Percentiles rank a stretch among this genome's conserved stretches.
These are phyloP conservation scores for Wickerhamiella kazuoi DNA, from an alignment of 805 yeast genomes.

Conservation along the genomic window DNA sequence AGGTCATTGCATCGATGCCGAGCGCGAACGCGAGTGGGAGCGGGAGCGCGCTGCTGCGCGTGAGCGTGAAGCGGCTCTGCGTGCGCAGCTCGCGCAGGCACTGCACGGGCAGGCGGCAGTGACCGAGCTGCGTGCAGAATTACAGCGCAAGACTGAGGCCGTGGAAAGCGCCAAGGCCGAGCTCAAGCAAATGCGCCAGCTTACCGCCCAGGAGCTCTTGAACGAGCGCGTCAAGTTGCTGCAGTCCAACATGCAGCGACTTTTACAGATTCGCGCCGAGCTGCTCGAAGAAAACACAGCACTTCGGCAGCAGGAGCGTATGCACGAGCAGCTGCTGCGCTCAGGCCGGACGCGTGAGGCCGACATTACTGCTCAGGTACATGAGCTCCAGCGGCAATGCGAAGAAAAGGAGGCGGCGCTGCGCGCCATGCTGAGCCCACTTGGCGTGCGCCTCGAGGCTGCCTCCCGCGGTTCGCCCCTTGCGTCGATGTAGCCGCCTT, in stretches of 20 bases:
- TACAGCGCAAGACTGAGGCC: not conserved
- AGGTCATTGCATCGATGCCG: not conserved
- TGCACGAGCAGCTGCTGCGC: conserved; percentile 39
- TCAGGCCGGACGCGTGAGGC: conserved; percentile 40
- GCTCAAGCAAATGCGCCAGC: conserved; percentile 16
- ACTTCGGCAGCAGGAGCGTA: conserved; percentile 36
- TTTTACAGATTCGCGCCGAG: conserved; percentile 41
- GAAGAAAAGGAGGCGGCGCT: not conserved
- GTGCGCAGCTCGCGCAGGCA: conserved; percentile 23
- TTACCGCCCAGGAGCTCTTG: conserved; percentile 15
- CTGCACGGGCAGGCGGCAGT: conserved; percentile 1
- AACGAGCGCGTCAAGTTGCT: conserved; percentile 35
- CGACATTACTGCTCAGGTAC: conserved; percentile 26
- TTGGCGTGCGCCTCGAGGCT: not conserved
- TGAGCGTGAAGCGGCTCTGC: conserved; percentile 23
- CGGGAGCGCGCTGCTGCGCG: not conserved
- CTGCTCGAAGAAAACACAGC: conserved; percentile 43
- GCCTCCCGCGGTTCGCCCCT: too few relatives aligned
- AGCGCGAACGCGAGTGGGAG: too few relatives aligned
- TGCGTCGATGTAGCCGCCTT: too few relatives aligned
- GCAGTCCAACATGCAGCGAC: conserved; percentile 39
- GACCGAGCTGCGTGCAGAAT: conserved; percentile 2
- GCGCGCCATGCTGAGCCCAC: not conserved
- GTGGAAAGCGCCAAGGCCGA: conserved; percentile 13
- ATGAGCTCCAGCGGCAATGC: not conserved